Evolutionary conservation across 2,329 filamentous ascomycete genomes (phyloP).

Genomic region (Chrysoporthe puriensis): DNA sequence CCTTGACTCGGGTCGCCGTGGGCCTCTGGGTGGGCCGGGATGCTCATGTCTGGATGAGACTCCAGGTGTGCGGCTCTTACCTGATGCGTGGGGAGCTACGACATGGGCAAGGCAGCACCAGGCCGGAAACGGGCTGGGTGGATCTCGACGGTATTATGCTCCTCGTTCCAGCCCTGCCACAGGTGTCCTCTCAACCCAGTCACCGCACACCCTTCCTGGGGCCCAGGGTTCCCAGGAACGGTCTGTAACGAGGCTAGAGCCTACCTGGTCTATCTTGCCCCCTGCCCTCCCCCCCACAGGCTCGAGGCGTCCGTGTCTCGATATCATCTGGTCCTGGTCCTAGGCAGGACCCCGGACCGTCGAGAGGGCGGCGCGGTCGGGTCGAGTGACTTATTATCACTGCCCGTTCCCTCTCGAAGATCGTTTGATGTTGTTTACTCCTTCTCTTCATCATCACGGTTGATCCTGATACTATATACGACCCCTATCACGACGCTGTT

Average conservation of each 20-base stretch:
- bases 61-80: constrained; percentile 26
- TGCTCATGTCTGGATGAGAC: constrained; percentile 28
- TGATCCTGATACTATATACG: constrained; percentile 30
- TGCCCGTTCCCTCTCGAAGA: constrained; percentile 32
- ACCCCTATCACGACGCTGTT: constrained; percentile 32
- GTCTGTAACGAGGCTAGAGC: constrained; percentile 48
- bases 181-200: constrained; percentile 23
- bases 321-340: constrained; percentile 36
- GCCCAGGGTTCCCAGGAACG: constrained; percentile 29
- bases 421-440: constrained; percentile 36
- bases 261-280: constrained; percentile 38
- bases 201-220: constrained; percentile 18
- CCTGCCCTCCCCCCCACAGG: constrained; percentile 38
- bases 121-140: constrained; percentile 25
- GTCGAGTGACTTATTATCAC: constrained; percentile 26
- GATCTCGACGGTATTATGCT: constrained; percentile 23
- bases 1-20: constrained; percentile 20
- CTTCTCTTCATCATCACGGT: constrained; percentile 33
- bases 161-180: constrained; percentile 20
- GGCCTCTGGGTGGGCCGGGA: constrained; percentile 19
- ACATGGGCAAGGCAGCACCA: constrained; percentile 23
- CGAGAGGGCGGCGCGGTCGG: constrained; percentile 14
- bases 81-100: constrained; percentile 22
- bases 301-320: constrained; percentile 41
- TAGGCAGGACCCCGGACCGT: constrained; percentile 29